phyloP scores from a whole-genome alignment of 495 filamentous ascomycete genomes.

The Aspergillus ostianus region DNA sequence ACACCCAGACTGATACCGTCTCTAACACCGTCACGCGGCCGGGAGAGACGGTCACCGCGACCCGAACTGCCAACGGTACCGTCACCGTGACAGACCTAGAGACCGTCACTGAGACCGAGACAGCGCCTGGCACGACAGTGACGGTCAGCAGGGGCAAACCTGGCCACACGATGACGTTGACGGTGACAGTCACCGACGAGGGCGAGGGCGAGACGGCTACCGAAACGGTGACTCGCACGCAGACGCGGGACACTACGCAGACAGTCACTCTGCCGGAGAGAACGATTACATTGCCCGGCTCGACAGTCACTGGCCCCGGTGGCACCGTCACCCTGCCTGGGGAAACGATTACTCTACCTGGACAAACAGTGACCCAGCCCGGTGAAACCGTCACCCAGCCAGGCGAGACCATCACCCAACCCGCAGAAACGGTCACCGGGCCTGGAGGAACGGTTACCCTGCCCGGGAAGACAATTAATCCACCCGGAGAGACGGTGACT shows the following conservation, averaged over 20 bases:
- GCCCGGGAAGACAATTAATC: conserved; percentile 8
- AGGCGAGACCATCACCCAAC: conserved; percentile 7
- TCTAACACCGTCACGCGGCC: background rate
- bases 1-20: background rate
- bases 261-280: conserved; percentile 1
- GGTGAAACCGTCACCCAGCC: conserved; percentile 3
- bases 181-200: background rate
- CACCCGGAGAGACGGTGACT: conserved; percentile 1
- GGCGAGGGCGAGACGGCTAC: no score
- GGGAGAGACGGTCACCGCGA: background rate
- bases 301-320: conserved; percentile 27
- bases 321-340: conserved; percentile 9
- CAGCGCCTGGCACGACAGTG: background rate
- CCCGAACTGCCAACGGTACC: background rate
- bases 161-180: background rate
- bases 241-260: background rate
- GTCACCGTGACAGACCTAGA: background rate
- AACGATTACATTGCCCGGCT: background rate
- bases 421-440: conserved; percentile 20
- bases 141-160: background rate
- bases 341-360: conserved; percentile 7
- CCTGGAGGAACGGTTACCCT: conserved; percentile 21
- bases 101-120: background rate
- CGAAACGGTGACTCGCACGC: background rate
- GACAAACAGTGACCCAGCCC: conserved; percentile 3